Base-by-base conservation (phyloP, 306 rosid genomes). In the Hippophae rhamnoides region DNA sequence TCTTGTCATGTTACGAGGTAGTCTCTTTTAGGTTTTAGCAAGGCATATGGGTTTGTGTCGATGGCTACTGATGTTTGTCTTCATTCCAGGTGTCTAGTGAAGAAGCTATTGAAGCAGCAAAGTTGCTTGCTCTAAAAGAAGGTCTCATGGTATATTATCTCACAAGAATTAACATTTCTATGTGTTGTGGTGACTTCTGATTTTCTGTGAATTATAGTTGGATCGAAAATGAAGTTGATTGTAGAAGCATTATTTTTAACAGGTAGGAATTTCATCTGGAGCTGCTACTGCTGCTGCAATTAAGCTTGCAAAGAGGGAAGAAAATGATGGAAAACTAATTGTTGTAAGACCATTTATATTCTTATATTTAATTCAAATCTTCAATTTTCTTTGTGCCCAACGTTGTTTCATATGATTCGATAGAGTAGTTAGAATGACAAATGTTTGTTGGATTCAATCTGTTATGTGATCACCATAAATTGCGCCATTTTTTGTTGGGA, bases 181-280 rank as follows among this genome's bases (percentile, higher is more conserved):
- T 1, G 27, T 9, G 10, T 49, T 63, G 7, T 64, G 11, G 43
- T 13, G 8, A 41, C 5, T 56, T 54, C 13, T 6, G 41, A 13
- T 3, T 43, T 8, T 51, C 5, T 6, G 10, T 11, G 10, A 31
- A 27, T 38, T 13, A 13, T 8, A n/a, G 1, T 11, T 42, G 42
- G 45, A 5, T 13, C 38, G 9, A 25, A 13, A n/a, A 9, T 8
- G 7, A 56, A 5, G 2, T 3, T 41, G 43, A 38, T 45, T 9
- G 47, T 77, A 69, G 47, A 66, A 18, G 23, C 23, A 18, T 18
- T 18, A 18, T 18, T 0, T 18, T 18, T 18, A 18, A 69, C 69
- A 85, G 95, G 81, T 83, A 68, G 92, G 95, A 42, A 74, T 89
- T 66, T 89, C 97, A 18, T 89, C 97, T 5, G 92, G 97, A 47